Conservation (phyloP, 2,329 filamentous ascomycete genomes). For the Fusarium mundagurra region DNA sequence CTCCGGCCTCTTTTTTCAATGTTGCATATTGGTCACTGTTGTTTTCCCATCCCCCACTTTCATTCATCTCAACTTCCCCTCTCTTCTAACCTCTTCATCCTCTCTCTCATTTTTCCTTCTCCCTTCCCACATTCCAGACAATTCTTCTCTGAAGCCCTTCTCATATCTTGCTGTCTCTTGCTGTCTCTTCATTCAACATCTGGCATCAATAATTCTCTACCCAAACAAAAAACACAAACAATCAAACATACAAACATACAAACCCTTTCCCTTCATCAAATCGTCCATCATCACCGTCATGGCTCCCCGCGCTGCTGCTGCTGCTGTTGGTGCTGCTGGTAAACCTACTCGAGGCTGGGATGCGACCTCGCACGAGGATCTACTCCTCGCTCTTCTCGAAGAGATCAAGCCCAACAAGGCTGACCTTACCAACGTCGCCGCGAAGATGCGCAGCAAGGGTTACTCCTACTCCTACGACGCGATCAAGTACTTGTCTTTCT, state of each 20-base stretch:
- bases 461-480: slow-evolving; percentile 53
- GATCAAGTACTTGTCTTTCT: slow-evolving; percentile 50
- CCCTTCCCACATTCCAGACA: not conserved
- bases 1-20: slow-evolving; percentile 2
- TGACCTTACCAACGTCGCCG: slow-evolving; percentile 46
- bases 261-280: not conserved
- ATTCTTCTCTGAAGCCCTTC: not conserved
- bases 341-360: slow-evolving; percentile 48
- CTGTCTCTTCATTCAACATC: not conserved
- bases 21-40: not conserved
- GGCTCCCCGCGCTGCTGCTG: slow-evolving; percentile 19
- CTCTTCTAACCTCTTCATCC: not conserved
- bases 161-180: not conserved
- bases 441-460: slow-evolving; percentile 47
- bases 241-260: not conserved
- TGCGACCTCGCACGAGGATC: slow-evolving; percentile 50
- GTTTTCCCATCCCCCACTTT: not conserved
- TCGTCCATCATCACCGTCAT: not conserved
- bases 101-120: not conserved
- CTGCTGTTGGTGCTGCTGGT: slow-evolving; percentile 13
- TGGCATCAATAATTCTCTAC: not conserved
- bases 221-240: not conserved
- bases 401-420: slow-evolving; percentile 49
- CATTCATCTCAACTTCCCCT: not conserved
- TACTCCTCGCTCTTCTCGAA: slow-evolving; percentile 51